Base-by-base conservation (phyloP, 2,329 filamentous ascomycete species). In the Exserohilum rostratum region DNA sequence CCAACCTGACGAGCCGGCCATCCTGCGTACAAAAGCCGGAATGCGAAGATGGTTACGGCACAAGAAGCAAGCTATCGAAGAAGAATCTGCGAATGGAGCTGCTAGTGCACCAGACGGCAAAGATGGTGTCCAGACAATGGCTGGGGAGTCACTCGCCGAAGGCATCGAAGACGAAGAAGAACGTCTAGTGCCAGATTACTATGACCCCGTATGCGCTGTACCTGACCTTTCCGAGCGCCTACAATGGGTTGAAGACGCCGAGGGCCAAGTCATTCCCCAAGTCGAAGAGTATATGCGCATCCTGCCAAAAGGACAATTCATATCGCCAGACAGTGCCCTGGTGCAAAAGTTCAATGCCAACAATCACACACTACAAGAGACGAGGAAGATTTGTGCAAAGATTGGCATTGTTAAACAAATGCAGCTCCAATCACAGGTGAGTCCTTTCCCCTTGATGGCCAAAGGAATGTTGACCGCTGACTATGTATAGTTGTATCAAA, bases 321-420 rank as follows among this genome's bases (percentile, higher is more conserved):
- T 82, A 9, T 84, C 92, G 7, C 90, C 91, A 0, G 82, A 87
- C 30, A 90, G 92, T 71, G 84, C 83, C 48, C 78, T 99, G 31
- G 82, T 89, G 1, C 86, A 86, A 65, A 93, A 89, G 71, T 89
- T 99, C 76, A 91, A 97, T 65, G 85, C 87, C 50, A 99, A 99
- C 66, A 91, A 98, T 76, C 86, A 87, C 57, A 93, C 97, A 71
- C 93, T 99, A 83, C 95, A 99, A 74, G 93, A 98, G 69, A 99
- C 95, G 0, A 85, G 95, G 64, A 98, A 97, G 72, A 84, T 99
- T 27, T 96, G 92, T 68, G 92, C 92, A 10, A 99, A 98, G 78
- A 96, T 99, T 72, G 89, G 91, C 44, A 91, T 99, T 58, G 95
- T 99, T 73, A 99, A 98, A 79, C 95, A 99, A 78, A 99, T 99